Conservation (phyloP, 352 stramenopile species). For the Phytopythium kandeliae region DNA sequence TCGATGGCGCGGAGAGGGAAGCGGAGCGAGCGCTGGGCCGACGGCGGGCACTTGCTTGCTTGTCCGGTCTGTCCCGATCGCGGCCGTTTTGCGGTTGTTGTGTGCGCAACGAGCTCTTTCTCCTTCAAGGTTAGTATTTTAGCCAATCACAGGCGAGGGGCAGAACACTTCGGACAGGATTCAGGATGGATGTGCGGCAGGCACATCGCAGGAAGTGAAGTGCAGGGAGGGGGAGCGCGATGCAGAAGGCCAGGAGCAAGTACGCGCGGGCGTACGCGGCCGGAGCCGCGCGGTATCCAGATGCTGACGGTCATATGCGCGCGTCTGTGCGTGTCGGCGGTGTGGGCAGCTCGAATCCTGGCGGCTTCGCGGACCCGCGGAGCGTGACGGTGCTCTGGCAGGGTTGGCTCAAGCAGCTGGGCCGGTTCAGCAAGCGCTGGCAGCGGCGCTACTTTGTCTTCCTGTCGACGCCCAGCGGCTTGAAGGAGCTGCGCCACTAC, state of each 20-base stretch:
- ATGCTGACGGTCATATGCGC: background rate
- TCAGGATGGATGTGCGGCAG: too few species aligned
- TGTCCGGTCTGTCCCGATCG: too few species aligned
- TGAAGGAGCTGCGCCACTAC: conserved; percentile 78
- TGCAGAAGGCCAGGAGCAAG: conserved; percentile 8
- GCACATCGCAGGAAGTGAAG: too few species aligned
- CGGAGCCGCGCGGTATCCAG: background rate
- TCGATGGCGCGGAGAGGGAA: too few species aligned
- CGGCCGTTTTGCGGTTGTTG: conserved; percentile 6
- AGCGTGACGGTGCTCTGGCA: conserved; percentile 76
- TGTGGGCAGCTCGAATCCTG: conserved; percentile 31
- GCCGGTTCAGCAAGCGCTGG: conserved; percentile 79
- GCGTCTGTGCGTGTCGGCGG: background rate
- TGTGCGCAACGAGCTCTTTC: too few species aligned
- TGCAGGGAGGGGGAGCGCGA: background rate
- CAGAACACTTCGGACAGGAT: too few species aligned
- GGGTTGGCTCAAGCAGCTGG: conserved; percentile 82
- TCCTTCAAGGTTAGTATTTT: conserved; percentile 6
- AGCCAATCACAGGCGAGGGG: too few species aligned
- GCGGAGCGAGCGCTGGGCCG: too few species aligned
- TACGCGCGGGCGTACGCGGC: background rate
- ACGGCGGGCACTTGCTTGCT: too few species aligned
- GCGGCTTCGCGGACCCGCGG: conserved; percentile 40
- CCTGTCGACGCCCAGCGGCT: conserved; percentile 48
- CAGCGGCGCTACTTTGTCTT: conserved; percentile 76